These are phyloP conservation scores for Posidonia australis DNA, from an alignment of 106 monocot genomes.

Conservation along the genomic window DNA sequence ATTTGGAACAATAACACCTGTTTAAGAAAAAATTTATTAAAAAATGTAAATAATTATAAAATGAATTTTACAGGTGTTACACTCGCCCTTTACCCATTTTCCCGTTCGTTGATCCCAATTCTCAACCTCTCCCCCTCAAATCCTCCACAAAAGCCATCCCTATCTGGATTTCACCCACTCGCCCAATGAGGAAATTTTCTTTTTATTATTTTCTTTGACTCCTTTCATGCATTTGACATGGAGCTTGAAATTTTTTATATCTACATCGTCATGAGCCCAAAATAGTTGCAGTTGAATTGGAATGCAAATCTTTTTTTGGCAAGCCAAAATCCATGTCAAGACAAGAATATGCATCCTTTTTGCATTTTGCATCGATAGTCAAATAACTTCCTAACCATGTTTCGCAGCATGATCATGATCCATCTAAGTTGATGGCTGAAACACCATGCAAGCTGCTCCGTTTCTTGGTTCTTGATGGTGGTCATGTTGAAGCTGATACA, in stretches of 20 bases:
- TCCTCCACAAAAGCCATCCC: too few species aligned
- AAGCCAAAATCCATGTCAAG: background rate
- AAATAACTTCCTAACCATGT: background rate
- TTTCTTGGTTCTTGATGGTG: slow-evolving; percentile 75
- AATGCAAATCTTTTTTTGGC: background rate
- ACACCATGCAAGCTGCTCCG: slow-evolving; percentile 98
- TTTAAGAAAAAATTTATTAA: too few species aligned
- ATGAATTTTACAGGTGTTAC: too few species aligned
- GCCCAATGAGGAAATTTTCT: too few species aligned
- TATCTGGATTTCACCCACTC: too few species aligned
- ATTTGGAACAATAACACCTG: too few species aligned
- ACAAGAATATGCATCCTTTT: background rate
- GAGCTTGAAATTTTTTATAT: background rate
- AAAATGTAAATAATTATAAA: too few species aligned
- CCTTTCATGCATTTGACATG: background rate
- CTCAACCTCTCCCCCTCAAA: too few species aligned
- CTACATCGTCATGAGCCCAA: background rate
- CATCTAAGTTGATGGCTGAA: slow-evolving; percentile 91
- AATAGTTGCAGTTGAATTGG: background rate
- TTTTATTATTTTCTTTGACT: too few species aligned
- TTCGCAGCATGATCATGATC: slow-evolving; percentile 94
- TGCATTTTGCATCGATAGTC: background rate
- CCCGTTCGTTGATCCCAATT: too few species aligned
- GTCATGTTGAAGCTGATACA: slow-evolving; percentile 75
- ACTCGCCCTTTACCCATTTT: too few species aligned